Percentiles rank a stretch among this genome's conserved stretches.
These are phyloP conservation scores for Umbelopsis vinacea DNA, from an alignment of 192 early-diverging fungal species.

Conservation along the genomic window DNA sequence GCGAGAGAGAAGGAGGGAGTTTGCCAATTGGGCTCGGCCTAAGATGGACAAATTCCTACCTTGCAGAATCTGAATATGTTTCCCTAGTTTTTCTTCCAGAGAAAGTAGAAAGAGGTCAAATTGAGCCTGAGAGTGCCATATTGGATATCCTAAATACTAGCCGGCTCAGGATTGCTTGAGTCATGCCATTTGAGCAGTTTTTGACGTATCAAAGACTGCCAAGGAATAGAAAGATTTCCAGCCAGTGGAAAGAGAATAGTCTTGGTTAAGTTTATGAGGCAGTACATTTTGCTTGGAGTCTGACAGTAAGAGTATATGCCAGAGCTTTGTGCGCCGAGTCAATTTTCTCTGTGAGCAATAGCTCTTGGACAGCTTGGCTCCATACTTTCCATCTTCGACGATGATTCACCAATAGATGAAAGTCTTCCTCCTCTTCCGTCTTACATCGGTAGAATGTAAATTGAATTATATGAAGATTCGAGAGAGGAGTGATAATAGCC, in stretches of 20 bases:
- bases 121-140: neutral
- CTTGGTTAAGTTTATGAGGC: constrained; percentile 17
- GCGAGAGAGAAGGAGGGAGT: constrained; percentile 23
- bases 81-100: neutral
- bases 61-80: neutral
- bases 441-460: too few relatives aligned
- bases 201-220: neutral
- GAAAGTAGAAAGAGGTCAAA: neutral
- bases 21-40: constrained; percentile 2
- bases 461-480: too few relatives aligned
- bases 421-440: too few relatives aligned
- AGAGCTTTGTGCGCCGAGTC: too few relatives aligned
- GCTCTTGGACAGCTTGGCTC: too few relatives aligned
- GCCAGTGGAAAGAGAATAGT: neutral
- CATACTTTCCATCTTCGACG: too few relatives aligned
- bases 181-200: neutral
- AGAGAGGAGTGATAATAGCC: too few relatives aligned
- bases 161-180: neutral
- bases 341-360: too few relatives aligned
- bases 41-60: constrained; percentile 2
- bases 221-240: neutral
- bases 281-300: too few relatives aligned
- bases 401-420: too few relatives aligned
- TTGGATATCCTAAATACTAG: neutral
- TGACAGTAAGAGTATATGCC: too few relatives aligned